Conservation (phyloP, 331 rosid genomes). For the Quercus phellos region DNA sequence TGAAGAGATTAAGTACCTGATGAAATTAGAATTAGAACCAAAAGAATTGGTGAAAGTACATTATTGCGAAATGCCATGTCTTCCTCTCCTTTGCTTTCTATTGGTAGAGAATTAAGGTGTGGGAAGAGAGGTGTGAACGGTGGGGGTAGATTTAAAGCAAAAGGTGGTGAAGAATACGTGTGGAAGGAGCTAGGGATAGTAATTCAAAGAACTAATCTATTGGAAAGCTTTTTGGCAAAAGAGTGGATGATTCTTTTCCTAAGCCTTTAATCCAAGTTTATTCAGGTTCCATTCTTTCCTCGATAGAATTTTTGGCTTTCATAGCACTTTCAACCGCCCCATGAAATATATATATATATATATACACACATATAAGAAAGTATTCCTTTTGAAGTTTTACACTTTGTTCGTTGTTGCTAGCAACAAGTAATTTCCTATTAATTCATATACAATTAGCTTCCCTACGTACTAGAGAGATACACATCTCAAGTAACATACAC, state of each 20-base stretch:
- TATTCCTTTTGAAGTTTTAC: no score
- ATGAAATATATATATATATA: no score
- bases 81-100: background rate
- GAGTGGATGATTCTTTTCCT: slow-evolving; percentile 56
- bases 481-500: no score
- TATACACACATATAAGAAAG: no score
- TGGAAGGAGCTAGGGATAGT: slow-evolving; percentile 18
- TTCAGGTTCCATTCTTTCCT: slow-evolving; percentile 25
- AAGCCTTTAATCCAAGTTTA: slow-evolving; percentile 32
- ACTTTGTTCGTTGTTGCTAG: no score
- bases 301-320: background rate
- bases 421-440: background rate
- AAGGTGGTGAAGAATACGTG: slow-evolving; percentile 50
- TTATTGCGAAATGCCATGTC: slow-evolving; percentile 41
- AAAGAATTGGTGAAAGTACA: slow-evolving; percentile 19
- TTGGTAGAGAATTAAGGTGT: background rate
- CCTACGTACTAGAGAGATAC: background rate
- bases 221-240: slow-evolving; percentile 21
- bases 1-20: slow-evolving; percentile 42
- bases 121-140: slow-evolving; percentile 3
- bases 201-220: slow-evolving; percentile 27
- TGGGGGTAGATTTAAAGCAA: slow-evolving; percentile 27
- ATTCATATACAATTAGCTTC: background rate
- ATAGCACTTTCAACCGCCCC: no score
- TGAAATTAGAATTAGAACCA: slow-evolving; percentile 35